Evolutionary conservation across 345 rosid genomes (phyloP).

Genomic region (Dipteronia sinensis): DNA sequence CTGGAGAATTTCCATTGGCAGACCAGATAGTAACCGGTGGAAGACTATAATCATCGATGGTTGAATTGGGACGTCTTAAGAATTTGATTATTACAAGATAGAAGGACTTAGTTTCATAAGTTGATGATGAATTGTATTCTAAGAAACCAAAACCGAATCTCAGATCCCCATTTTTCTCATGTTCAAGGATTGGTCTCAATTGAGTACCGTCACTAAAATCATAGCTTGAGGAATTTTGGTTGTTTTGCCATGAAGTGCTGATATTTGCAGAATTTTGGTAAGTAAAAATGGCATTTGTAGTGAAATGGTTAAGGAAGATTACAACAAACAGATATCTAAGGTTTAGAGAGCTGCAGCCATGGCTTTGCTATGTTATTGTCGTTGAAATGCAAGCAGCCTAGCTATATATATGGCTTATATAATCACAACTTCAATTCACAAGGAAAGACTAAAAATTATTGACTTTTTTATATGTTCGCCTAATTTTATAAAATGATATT

Average conservation of each 20-base stretch:
- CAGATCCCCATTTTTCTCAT: background rate
- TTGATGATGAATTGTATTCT: background rate
- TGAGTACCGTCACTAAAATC: background rate
- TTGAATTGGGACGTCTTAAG: background rate
- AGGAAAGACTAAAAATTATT: no score
- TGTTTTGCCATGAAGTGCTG: background rate
- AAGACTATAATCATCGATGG: background rate
- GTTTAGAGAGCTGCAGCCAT: no score
- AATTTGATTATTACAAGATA: background rate
- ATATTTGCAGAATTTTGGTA: background rate
- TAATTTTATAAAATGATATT: no score
- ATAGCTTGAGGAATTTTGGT: background rate
- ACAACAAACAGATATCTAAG: background rate
- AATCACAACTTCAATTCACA: no score
- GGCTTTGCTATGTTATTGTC: no score
- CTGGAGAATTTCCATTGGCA: constrained; percentile 19
- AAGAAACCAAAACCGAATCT: background rate
- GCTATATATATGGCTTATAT: no score
- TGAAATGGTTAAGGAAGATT: background rate
- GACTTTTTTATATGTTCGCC: no score
- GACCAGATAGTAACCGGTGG: constrained; percentile 2
- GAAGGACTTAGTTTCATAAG: background rate
- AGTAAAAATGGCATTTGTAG: background rate
- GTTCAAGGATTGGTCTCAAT: background rate
- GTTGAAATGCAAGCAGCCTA: no score